Evolutionary conservation across 176 grass and related monocot species (phyloP), one percentile per base, ranked within the genome.

Genomic region (Dactylis glomerata): DNA sequence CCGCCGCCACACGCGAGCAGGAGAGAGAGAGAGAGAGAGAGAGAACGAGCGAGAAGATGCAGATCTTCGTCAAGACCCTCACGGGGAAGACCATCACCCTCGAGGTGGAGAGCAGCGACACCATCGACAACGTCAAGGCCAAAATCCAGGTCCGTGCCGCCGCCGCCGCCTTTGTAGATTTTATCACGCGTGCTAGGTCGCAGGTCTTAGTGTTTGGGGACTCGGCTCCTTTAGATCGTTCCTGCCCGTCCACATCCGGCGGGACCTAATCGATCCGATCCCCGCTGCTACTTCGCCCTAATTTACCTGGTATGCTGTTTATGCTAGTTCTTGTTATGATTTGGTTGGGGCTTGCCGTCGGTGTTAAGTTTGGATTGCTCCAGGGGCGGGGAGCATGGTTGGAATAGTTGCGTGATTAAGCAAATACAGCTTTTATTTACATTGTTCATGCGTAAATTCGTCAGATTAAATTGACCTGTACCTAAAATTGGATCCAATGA

Each of bases 101-200:
- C 75, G 88, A 97, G 86, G 95, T 94, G 38, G 95, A 97, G 95
- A 92, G 86, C 84, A 97, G 95, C 95, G 88, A 97, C 88, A 94
- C 95, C 86, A 86, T 97, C 78, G 95, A 97, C 65, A 91, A 94
- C 89, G 90, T 94, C 68, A 97, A 97, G 82, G 84, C 90, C 74
- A 94, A 92, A 88, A 97, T 97, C 79, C 95, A 94, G 90, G 94
- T n/a, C n/a, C n/a, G n/a, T n/a, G n/a, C n/a, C n/a, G n/a, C n/a
- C n/a, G n/a, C n/a, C n/a, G n/a, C n/a, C n/a, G n/a, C n/a, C n/a
- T n/a, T n/a, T n/a, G n/a, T n/a, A n/a, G n/a, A n/a, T n/a, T n/a
- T n/a, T n/a, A n/a, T n/a, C n/a, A n/a, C n/a, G n/a, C n/a, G n/a
- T n/a, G n/a, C n/a, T 89, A 14, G 27, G 59, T n/a, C n/a, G 41